Evolutionary conservation across 2,329 filamentous ascomycete genomes (phyloP), one percentile per base, ranked within the genome.

Genomic region (Pestalotiopsis sp.): DNA sequence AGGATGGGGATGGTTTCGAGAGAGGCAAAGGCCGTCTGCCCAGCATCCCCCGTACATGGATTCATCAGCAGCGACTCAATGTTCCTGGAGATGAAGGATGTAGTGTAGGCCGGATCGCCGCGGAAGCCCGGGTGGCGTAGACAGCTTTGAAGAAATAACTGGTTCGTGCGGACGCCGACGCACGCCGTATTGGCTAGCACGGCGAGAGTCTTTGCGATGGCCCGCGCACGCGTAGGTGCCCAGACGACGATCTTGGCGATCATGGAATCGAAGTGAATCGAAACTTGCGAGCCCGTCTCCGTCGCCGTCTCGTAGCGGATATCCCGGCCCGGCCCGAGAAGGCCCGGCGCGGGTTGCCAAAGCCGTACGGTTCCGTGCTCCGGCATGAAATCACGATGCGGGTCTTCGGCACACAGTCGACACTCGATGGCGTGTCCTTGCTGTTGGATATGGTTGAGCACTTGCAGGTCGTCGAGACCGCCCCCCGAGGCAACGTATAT

Each of bases 81-180:
- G 3, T 49, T n/a, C 13, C 25, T n/a, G 45, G 87, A 85, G 68
- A 93, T 92, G 73, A 92, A 93, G 1, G 90, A 90, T 0, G 91
- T 93, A 73, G 92, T 90, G 14, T 92, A 90, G 2, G 87, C 82
- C 23, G 89, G 90, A 1, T 83, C 82, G 17, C 45, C 20, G 45
- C 90, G 82, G 72, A 93, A 93, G 70, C 86, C 87, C 0, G 85
- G 82, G 71, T 89, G 91, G n/a, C 85, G 83, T 70, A 90, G 90
- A 71, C 91, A 85, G 20, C 84, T 82, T 77, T 92, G 92, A 60
- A 93, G 78, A 74, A 93, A 93, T 70, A 92, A 89, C 64, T 93
- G 92, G 75, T 93, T 93, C 1, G 91, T 93, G 64, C 81, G 78
- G 63, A 83, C 79, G 23, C 82, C 83, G 65, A 82, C 76, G 66